Base-by-base conservation (phyloP, 2,329 filamentous ascomycete genomes). In the Nothophaeocryptopus gaeumannii region DNA sequence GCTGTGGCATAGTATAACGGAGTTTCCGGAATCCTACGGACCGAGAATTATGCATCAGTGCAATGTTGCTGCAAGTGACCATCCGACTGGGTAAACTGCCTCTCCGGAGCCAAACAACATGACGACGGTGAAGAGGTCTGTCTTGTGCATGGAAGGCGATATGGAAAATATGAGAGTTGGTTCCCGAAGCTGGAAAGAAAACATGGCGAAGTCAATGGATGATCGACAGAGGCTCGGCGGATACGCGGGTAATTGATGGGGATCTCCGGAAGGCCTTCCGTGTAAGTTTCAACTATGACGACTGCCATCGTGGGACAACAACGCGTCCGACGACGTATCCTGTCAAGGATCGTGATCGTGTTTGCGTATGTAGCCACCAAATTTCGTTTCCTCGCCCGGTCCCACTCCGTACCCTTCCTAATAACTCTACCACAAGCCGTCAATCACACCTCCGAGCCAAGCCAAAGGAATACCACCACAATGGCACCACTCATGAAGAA, bases 31-130 rank as follows among this genome's bases (percentile, higher is more conserved):
- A 20, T 30, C 13, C 7, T 53, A 53, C 42, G 50, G 50, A 20
- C 50, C 50, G 38, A 33, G 50, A 9, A 39, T 49, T 5, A 53
- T 53, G 50, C 50, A 53, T 45, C 50, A 53, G 38, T 53, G 50
- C 32, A 53, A 53, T 46, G 50, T 49, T 34, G 46, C 46, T 26
- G 46, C 46, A n/a, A 36, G 30, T 15, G 46, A 49, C 39, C 46
- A 49, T 39, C 46, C 46, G 10, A 43, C 31, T 39, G 46, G 39
- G 16, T 49, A n/a, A 37, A 26, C 3, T 26, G 3, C 7, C 4
- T 26, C 20, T 26, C 7, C 20, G 20, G 7, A 7, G 20, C 20
- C 20, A 26, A 26, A 7, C 20, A 26, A 7, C 20, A 26, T 4
- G 20, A 26, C 20, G 20, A 3, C 20, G 20, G 20, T 7, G 20